Conservation (phyloP, 805 yeast genomes). For the Alloascoidea africana region DNA sequence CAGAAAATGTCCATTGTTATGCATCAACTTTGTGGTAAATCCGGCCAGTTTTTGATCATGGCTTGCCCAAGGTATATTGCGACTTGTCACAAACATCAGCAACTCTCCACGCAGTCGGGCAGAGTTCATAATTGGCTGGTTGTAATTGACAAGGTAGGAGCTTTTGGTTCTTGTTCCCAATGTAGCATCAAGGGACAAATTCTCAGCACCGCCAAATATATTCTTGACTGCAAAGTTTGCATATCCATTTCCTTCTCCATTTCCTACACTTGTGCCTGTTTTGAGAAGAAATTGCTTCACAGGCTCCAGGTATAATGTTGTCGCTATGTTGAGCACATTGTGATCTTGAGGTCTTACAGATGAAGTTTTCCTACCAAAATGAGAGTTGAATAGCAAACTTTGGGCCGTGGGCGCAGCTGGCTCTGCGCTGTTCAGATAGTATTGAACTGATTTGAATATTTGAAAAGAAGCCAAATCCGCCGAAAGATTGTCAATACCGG, state of each 20-base stretch:
- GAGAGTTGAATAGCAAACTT: neutral
- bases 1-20: conserved; percentile 10
- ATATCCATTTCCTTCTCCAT: conserved; percentile 94
- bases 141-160: conserved; percentile 34
- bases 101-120: conserved; percentile 39
- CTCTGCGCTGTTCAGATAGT: too few relatives aligned
- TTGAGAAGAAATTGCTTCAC: conserved; percentile 63
- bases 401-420: neutral
- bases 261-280: conserved; percentile 92
- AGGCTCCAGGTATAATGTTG: conserved; percentile 20
- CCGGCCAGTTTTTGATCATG: conserved; percentile 40
- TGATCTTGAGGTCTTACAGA: conserved; percentile 6
- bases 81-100: conserved; percentile 31
- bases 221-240: conserved; percentile 54
- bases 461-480: neutral
- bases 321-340: neutral
- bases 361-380: conserved; percentile 23
- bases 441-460: neutral
- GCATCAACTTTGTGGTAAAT: conserved; percentile 18
- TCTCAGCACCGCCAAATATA: conserved; percentile 57
- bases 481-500: neutral
- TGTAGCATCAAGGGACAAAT: conserved; percentile 36
- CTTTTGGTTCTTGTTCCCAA: conserved; percentile 46
- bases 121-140: conserved; percentile 32
- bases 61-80: conserved; percentile 36